Base-by-base conservation (phyloP, 2,329 filamentous ascomycete genomes). In the Dactylonectria estremocensis region DNA sequence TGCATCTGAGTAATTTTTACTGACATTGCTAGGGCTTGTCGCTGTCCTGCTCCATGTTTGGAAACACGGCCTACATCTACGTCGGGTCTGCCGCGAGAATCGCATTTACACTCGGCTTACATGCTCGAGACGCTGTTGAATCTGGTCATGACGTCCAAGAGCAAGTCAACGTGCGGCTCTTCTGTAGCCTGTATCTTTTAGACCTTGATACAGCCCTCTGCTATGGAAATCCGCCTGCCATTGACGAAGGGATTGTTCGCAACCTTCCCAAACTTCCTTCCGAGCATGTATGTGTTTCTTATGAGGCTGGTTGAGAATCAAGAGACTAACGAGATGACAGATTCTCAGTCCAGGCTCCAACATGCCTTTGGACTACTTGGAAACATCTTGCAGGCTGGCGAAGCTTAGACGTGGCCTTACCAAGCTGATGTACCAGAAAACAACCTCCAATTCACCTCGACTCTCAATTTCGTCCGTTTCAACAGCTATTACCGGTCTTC, bases 41-140 rank as follows among this genome's bases (percentile, higher is more conserved):
- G 5, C 45, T 67, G 5, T 67, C 64, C 7, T 64, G 60, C 13
- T 67, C 61, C 16, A 64, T 67, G 65, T 67, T 64, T 16, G 61
- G 61, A 16, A 64, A 60, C n/a, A 64, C 65, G n/a, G 61, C 65
- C 0, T 67, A 67, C 14, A 54, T 67, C 16, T 64, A 67, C 49
- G 53, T 67, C 13, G 65, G 65, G 9, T 54, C 61, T 2, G 65
- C 65, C 14, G 65, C 65, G 1, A 53, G 61, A 11, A 59, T 67
- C 20, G 65, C 61, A 11, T 61, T 67, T 2, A 64, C 65, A 0
- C 43, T 67, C 8, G 65, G 65, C n/a, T 43, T 63, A 33, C 61
- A 67, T 35, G 64, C 50, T 14, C 49, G 40, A 11, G 60, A 67
- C 33, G 18, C 54, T n/a, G 37, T 37, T 9, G 20, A 43, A 28